Percentiles rank a stretch among this genome's conserved stretches.
Conservation (phyloP, 345 rosid genomes). For the Sisymbrium irio region DNA sequence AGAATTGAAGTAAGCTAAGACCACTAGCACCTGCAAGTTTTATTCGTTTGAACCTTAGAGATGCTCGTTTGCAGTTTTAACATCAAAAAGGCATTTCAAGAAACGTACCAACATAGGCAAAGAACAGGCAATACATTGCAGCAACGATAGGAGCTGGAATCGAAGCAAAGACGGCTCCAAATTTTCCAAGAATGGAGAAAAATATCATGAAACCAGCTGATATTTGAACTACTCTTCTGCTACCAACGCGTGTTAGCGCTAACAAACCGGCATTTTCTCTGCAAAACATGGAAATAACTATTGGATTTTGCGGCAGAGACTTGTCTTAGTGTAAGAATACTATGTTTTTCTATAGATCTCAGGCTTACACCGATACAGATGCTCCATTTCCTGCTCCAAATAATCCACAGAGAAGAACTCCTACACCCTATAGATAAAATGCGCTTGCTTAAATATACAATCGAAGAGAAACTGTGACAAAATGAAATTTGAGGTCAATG, state of each 20-base stretch:
- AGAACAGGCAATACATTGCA: constrained; percentile 68
- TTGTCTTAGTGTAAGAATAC: background rate
- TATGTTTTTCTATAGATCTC: background rate
- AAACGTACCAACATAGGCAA: constrained; percentile 77
- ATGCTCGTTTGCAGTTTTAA: background rate
- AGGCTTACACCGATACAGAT: constrained; percentile 79
- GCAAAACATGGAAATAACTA: background rate
- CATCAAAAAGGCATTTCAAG: background rate
- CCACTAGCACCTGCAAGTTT: constrained; percentile 61
- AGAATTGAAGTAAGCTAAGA: constrained; percentile 79
- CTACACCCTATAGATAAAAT: constrained; percentile 61
- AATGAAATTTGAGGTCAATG: background rate
- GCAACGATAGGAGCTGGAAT: constrained; percentile 81
- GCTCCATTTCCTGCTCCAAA: constrained; percentile 97
- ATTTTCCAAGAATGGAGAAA: constrained; percentile 91
- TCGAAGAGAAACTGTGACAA: background rate
- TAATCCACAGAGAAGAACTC: constrained; percentile 81
- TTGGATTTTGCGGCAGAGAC: background rate
- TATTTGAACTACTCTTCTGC: constrained; percentile 91
- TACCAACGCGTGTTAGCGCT: constrained; percentile 85
- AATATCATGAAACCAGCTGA: constrained; percentile 94
- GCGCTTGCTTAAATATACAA: background rate
- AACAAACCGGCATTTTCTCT: constrained; percentile 50
- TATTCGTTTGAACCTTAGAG: background rate
- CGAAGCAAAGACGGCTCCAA: constrained; percentile 87